Conservation (phyloP, 495 filamentous ascomycete species). For the Geoglossum glabrum region DNA sequence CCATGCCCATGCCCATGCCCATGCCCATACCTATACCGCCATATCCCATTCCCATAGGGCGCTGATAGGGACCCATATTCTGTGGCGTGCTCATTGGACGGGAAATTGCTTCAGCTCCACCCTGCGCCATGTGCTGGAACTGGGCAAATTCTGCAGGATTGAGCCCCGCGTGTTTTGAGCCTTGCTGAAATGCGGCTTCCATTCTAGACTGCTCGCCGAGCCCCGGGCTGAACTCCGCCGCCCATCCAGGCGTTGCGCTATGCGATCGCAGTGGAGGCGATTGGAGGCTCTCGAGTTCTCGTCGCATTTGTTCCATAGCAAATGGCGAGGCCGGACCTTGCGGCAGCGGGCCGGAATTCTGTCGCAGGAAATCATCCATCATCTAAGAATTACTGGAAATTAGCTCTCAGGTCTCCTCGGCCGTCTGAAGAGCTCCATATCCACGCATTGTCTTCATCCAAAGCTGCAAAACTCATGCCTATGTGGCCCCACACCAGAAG, state of each 20-base stretch:
- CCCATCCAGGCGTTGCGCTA: slow-evolving; percentile 42
- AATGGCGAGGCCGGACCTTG: slow-evolving; percentile 33
- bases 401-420: slow-evolving; percentile 6
- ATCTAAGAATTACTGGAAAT: slow-evolving; percentile 33
- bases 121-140: slow-evolving; percentile 48
- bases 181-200: slow-evolving; percentile 56
- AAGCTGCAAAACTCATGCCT: not conserved
- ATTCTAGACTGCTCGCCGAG: slow-evolving; percentile 46
- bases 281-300: slow-evolving; percentile 41
- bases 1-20: slow-evolving; percentile 30
- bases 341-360: slow-evolving; percentile 34
- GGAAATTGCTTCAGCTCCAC: not conserved
- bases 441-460: not conserved
- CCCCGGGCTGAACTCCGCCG: slow-evolving; percentile 41
- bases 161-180: slow-evolving; percentile 35
- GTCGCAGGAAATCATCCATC: slow-evolving; percentile 83
- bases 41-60: slow-evolving; percentile 40
- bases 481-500: not conserved
- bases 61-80: slow-evolving; percentile 32
- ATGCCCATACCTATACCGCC: slow-evolving; percentile 1
- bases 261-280: slow-evolving; percentile 27
- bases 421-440: not conserved
- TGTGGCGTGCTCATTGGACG: slow-evolving; percentile 12
- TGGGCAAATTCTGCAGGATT: slow-evolving; percentile 67
- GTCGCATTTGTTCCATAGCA: slow-evolving; percentile 49